Percentiles rank a stretch among this genome's conserved stretches.
phyloP scores from a whole-genome alignment of 805 yeast genomes.

The Teunomyces cretensis region DNA sequence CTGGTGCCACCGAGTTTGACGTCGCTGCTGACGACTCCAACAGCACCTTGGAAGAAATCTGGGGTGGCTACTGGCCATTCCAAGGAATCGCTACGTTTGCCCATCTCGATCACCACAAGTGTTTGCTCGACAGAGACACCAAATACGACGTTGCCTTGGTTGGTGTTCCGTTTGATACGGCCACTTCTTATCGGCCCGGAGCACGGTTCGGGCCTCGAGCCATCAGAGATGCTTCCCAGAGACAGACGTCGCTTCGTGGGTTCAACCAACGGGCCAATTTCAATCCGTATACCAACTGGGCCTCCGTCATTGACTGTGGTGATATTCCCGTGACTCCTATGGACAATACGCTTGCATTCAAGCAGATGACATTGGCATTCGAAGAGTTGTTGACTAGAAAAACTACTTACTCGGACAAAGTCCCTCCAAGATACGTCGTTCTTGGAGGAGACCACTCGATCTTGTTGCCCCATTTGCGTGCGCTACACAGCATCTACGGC shows the following conservation, averaged over 20 bases:
- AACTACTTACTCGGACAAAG: constrained; percentile 15
- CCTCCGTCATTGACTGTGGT: constrained; percentile 53
- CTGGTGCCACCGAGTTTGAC: neutral
- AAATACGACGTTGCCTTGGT: constrained; percentile 68
- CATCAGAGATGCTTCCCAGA: constrained; percentile 64
- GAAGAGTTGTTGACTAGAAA: constrained; percentile 54
- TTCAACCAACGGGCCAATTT: constrained; percentile 64
- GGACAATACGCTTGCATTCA: constrained; percentile 53
- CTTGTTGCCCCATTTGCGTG: constrained; percentile 69
- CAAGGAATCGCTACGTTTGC: constrained; percentile 72
- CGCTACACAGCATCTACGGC: constrained; percentile 60
- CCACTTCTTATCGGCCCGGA: constrained; percentile 75
- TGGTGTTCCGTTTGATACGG: constrained; percentile 85
- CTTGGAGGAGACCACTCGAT: constrained; percentile 86
- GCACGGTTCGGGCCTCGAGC: constrained; percentile 83
- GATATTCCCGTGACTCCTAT: constrained; percentile 61
- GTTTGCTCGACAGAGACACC: constrained; percentile 49
- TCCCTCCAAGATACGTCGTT: constrained; percentile 63
- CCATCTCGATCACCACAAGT: constrained; percentile 60
- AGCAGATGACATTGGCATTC: constrained; percentile 53
- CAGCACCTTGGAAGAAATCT: constrained; percentile 50
- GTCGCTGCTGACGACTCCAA: neutral
- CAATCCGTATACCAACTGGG: constrained; percentile 53
- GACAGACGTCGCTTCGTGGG: constrained; percentile 69
- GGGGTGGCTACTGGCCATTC: constrained; percentile 78